Evolutionary conservation across 2,329 filamentous ascomycete genomes (phyloP), one percentile per base, ranked within the genome.

Genomic region (Fusarium luffae): DNA sequence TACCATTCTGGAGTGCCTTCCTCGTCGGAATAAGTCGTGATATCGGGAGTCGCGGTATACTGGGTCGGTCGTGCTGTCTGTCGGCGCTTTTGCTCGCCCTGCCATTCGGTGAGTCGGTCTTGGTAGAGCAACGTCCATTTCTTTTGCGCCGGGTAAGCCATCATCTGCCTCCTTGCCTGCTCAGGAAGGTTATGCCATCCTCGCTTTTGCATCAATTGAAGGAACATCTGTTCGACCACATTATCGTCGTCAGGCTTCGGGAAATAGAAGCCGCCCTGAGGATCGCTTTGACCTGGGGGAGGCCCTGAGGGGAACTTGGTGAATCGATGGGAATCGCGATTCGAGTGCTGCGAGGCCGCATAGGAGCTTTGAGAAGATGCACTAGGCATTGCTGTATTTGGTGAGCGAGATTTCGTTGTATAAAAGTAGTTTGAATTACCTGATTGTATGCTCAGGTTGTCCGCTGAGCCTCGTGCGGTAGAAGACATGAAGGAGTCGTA

Each of bases 1-100:
- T 97, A 99, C 95, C 95, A 99, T 81, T 98, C 95, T 5, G 96
- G 96, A 51, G 93, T 97, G 46, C 94, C 95, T 80, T 98, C 96
- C 78, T 98, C 95, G 77, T 98, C 94, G 10, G 93, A 93, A 73
- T 93, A 90, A 43, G 90, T 88, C 42, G 93, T 87, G 63, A 95
- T 88, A 72, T 92, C 90, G 63, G 88, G 79, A 78, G 87, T 88
- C 63, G 90, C 88, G 59, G 90, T 87, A 71, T 90, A 92, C 70
- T 93, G 89, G 68, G 90, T 90, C 8, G 92, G 86, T 66, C 91
- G 89, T 37, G 91, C 89, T 55, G 93, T 92, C 74, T 91, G 88
- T 72, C 93, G 86, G 73, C 94, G 89, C 81, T 95, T 97, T 81
- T 97, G 93, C 77, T 98, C 95, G 43, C 94, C 93, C 83, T 98